These are phyloP conservation scores for Penicillium janthinellum DNA, from an alignment of 2,329 filamentous ascomycete species.

Conservation along the genomic window DNA sequence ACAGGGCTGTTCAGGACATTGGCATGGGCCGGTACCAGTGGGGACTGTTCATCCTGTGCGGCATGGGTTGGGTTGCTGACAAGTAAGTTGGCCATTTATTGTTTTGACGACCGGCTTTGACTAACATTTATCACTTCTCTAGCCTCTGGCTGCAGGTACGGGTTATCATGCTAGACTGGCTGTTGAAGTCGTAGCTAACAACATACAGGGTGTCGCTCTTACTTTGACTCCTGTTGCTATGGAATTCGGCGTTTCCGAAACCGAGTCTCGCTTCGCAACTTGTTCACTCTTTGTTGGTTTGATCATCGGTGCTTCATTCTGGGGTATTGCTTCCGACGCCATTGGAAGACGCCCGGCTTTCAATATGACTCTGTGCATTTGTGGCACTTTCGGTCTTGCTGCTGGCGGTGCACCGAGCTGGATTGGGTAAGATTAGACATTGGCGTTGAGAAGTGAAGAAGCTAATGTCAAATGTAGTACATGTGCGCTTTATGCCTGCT, in stretches of 20 bases:
- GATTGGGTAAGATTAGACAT: conserved; percentile 46
- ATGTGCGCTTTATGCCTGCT: conserved; percentile 60
- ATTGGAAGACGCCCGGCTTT: conserved; percentile 77
- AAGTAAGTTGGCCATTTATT: conserved; percentile 59
- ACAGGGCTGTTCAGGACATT: conserved; percentile 82
- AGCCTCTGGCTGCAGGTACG: conserved; percentile 71
- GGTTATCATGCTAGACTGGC: background rate
- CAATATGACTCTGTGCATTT: conserved; percentile 74
- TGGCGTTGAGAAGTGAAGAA: conserved; percentile 19
- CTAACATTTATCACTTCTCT: conserved; percentile 11
- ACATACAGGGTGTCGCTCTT: conserved; percentile 68
- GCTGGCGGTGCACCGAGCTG: conserved; percentile 70
- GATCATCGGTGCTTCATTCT: conserved; percentile 74
- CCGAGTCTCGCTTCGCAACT: conserved; percentile 75
- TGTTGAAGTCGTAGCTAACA: conserved; percentile 19
- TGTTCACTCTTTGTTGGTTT: conserved; percentile 73
- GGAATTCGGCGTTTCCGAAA: conserved; percentile 72
- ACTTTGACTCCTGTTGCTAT: conserved; percentile 60
- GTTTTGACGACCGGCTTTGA: background rate
- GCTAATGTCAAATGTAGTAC: conserved; percentile 39
- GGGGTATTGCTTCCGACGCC: conserved; percentile 76
- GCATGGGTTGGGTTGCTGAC: conserved; percentile 86
- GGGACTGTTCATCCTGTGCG: conserved; percentile 77
- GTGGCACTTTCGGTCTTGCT: conserved; percentile 71
- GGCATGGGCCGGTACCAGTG: conserved; percentile 87